Evolutionary conservation across 176 grass and related monocot genomes (phyloP), one percentile per base, ranked within the genome.

Genomic region (Cenchrus fungigraminus): DNA sequence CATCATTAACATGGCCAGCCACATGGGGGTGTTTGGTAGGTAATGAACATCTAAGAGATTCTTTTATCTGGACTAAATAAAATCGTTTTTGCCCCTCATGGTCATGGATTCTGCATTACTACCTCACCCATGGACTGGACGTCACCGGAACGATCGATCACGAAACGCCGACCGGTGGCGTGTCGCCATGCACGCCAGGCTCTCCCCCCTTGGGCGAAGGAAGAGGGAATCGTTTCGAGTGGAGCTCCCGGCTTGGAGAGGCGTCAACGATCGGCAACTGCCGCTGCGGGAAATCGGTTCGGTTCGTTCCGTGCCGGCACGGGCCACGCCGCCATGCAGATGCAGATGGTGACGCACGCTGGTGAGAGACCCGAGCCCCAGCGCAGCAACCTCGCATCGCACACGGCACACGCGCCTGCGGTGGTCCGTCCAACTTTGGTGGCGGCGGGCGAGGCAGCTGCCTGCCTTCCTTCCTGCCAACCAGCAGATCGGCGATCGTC

Each of bases 181-280:
- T 78, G 78, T 66, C 34, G 43, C 68, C 25, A 6, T 9, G 54
- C 16, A 56, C 8, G 43, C 22, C 47, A 54, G 13, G 16, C 22
- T 28, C 25, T 25, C 25, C 25, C 25, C 25, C 37, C 31, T 16
- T 17, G 7, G 12, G 14, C 11, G 61, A 60, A 47, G 19, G 17
- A 15, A 49, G 20, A 6, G 14, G 40, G 59, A 54, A 71, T 20
- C 3, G 44, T n/a, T 51, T 54, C 58, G 45, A 12, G 42, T 55
- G 59, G 15, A 40, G 46, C 47, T 19, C 54, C 74, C 64, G 54
- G 43, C 12, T 0, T 14, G 32, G 66, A 61, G 19, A 79, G 17
- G 0, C 67, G 84, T 86, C 76, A 72, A 79, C 84, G 56, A 63
- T 53, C 8, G 20, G 44, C 56, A 53, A 54, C 67, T 31, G 29